Evolutionary conservation across 331 rosid species (phyloP), one percentile per base, ranked within the genome.

Genomic region (Ulmus americana): DNA sequence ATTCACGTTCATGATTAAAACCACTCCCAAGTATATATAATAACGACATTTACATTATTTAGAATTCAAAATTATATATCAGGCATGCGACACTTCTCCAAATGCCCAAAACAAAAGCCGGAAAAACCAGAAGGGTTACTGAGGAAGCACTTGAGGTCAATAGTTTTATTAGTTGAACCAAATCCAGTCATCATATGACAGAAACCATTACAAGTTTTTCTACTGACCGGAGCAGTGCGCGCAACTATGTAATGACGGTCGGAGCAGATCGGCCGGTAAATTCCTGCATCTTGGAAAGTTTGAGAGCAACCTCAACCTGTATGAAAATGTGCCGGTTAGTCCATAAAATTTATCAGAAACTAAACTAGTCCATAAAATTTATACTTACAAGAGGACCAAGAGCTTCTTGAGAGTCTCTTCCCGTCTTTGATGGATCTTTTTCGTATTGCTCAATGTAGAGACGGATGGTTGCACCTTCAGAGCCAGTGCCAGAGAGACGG

Each of bases 401-500:
- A 40, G 98, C 97, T 8, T 92, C 97, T 64, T 84, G 83, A 67
- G 97, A 92, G 60, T 83, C 91, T 82, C 95, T 84, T 44, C 91
- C 83, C 16, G 58, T 89, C 73, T 89, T 89, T 45, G 95, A 89
- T 52, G 95, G 74, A 80, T 92, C 91, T 70, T 92, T 92, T 80
- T 89, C 98, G 41, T 92, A 89, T 79, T 92, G 98, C 82, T 92
- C 98, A 63, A 92, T 89, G 82, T 92, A 92, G 64, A 92, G 90
- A 50, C 97, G 86, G 70, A 92, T 92, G 55, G 97, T 92, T 41
- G 97, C 98, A 6, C 98, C 98, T 70, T 83, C 97, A 12, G 97
- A 94, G 64, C 98, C 98, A 69, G 98, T 92, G 81, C 98, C 98
- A 5, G 98, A 92, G 67, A 92, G 95, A 20, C 98, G 95, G 95